Evolutionary conservation across 768 basidiomycete species (phyloP).

Genomic region (Neoboletus subvelutipes): DNA sequence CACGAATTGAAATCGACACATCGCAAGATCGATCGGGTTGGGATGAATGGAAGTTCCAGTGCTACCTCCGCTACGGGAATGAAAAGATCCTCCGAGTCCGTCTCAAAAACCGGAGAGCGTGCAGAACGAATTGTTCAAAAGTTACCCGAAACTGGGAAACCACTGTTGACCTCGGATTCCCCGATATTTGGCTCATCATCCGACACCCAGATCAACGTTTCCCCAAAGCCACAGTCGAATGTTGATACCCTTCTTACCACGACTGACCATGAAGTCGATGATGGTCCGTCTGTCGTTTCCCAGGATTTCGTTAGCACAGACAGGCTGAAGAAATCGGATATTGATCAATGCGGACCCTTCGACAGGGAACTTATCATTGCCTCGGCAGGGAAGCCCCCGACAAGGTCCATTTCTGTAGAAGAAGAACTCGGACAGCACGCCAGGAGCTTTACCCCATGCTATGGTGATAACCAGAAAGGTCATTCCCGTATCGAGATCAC

Average conservation of each 20-base stretch:
- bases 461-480: neutral
- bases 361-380: neutral
- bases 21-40: neutral
- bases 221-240: conserved; percentile 3
- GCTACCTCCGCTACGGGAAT: neutral
- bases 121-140: neutral
- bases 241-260: neutral
- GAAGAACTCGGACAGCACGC: neutral
- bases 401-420: neutral
- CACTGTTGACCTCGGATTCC: neutral
- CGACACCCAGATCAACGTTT: conserved; percentile 15
- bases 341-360: neutral
- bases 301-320: neutral
- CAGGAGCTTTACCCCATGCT: neutral
- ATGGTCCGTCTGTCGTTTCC: neutral
- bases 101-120: neutral
- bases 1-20: neutral
- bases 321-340: neutral
- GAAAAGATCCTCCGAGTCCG: neutral
- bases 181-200: conserved; percentile 15
- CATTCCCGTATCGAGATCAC: neutral
- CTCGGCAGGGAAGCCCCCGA: neutral
- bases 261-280: neutral
- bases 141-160: neutral
- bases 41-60: conserved; percentile 13